A percentile compares a stretch with the other conserved stretches of the same genome.
phyloP scores from a whole-genome alignment of 108 stramenopile species.

The Cyclotella kingstonii region DNA sequence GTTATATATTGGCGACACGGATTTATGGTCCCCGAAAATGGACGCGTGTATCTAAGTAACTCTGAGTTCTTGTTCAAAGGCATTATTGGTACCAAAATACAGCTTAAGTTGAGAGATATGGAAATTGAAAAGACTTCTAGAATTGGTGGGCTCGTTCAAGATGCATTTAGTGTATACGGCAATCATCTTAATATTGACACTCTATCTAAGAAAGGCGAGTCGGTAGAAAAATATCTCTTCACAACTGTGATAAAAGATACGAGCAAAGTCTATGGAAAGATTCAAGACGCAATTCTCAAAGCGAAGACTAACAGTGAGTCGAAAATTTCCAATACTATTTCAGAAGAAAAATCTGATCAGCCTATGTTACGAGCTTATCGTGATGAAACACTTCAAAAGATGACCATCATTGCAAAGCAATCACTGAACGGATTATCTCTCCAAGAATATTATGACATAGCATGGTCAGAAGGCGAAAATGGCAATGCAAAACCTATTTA shows the following conservation, averaged over 20 bases:
- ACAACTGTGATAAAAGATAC: conserved; percentile 22
- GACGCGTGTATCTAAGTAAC: neutral
- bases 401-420: conserved; percentile 27
- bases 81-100: conserved; percentile 2
- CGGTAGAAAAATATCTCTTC: conserved; percentile 6
- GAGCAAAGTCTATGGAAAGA: conserved; percentile 16
- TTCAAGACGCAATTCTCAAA: conserved; percentile 7
- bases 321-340: neutral
- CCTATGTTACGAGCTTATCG: conserved; percentile 10
- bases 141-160: conserved; percentile 18
- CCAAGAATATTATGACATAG: conserved; percentile 38
- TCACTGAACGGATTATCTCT: conserved; percentile 19
- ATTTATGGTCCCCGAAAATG: conserved; percentile 2
- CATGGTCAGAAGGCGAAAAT: conserved; percentile 32
- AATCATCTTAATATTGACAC: neutral
- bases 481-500: conserved; percentile 23
- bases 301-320: neutral
- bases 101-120: neutral
- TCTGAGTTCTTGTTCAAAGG: conserved; percentile 1
- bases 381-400: conserved; percentile 20
- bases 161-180: conserved; percentile 10
- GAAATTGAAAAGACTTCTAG: conserved; percentile 11
- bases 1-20: conserved; percentile 9
- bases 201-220: neutral
- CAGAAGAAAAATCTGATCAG: conserved; percentile 10